Conservation (phyloP, 2,329 filamentous ascomycete species). For the Aspergillus luchuensis region DNA sequence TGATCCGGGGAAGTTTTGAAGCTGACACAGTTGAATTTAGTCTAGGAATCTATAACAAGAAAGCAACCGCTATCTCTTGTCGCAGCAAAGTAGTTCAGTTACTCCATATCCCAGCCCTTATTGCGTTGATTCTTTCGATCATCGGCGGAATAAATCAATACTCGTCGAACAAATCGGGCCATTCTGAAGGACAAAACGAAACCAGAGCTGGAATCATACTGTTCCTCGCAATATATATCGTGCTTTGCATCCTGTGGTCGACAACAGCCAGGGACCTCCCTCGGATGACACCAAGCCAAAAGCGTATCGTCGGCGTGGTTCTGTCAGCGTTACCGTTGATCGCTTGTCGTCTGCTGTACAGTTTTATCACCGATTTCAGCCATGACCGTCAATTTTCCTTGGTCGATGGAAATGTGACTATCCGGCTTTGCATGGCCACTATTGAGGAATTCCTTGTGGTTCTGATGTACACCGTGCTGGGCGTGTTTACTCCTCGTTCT, state of each 20-base stretch:
- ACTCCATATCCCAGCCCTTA: background rate
- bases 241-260: background rate
- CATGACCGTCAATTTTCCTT: background rate
- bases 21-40: background rate
- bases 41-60: background rate
- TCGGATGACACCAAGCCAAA: background rate
- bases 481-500: background rate
- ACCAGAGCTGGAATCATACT: background rate
- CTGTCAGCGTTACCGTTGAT: background rate
- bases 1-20: background rate
- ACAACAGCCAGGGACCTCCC: background rate
- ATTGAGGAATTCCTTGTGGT: conserved; percentile 8
- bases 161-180: background rate
- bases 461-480: background rate
- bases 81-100: conserved; percentile 1
- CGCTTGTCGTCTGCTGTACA: conserved; percentile 1
- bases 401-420: background rate
- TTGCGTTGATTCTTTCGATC: background rate
- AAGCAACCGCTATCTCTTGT: background rate
- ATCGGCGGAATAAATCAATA: background rate
- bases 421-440: conserved; percentile 2
- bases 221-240: background rate
- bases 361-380: background rate
- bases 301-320: background rate
- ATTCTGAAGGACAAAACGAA: background rate